These are phyloP conservation scores for Zea luxurians DNA, from an alignment of 176 grass and related monocot genomes.

Conservation along the genomic window DNA sequence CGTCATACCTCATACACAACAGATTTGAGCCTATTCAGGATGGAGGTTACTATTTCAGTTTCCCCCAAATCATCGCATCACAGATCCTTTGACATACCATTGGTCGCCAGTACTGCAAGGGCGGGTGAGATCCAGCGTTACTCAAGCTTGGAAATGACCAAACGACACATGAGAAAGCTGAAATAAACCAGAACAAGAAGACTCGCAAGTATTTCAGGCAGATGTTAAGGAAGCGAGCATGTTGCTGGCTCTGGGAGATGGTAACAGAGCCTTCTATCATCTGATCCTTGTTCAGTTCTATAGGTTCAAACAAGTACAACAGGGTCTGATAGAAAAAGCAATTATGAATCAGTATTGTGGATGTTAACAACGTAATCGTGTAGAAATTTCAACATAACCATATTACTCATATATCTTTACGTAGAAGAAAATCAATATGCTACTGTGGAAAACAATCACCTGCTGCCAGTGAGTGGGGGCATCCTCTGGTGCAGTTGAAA, in stretches of 20 bases:
- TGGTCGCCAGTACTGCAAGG: conserved; percentile 74
- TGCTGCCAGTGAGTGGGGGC: conserved; percentile 95
- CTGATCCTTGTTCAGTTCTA: conserved; percentile 85
- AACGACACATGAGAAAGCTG: conserved; percentile 24
- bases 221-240: conserved; percentile 84
- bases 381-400: conserved; percentile 17
- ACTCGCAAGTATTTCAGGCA: conserved; percentile 82
- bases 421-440: conserved; percentile 3
- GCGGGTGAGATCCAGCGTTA: conserved; percentile 7
- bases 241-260: conserved; percentile 77
- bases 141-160: conserved; percentile 8
- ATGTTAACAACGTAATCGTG: conserved; percentile 18
- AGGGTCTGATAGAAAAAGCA: conserved; percentile 56
- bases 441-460: conserved; percentile 46
- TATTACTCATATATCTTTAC: not conserved
- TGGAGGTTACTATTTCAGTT: not conserved
- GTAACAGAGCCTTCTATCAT: conserved; percentile 90
- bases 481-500: conserved; percentile 96
- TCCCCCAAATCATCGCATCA: conserved; percentile 59
- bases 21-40: not conserved
- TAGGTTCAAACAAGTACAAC: conserved; percentile 84
- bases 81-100: conserved; percentile 74
- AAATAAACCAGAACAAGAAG: not conserved
- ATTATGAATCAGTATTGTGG: conserved; percentile 8
- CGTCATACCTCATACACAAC: not conserved